phyloP scores from a whole-genome alignment of 768 basidiomycete genomes.

The Sistotremastrum niveocremeum region DNA sequence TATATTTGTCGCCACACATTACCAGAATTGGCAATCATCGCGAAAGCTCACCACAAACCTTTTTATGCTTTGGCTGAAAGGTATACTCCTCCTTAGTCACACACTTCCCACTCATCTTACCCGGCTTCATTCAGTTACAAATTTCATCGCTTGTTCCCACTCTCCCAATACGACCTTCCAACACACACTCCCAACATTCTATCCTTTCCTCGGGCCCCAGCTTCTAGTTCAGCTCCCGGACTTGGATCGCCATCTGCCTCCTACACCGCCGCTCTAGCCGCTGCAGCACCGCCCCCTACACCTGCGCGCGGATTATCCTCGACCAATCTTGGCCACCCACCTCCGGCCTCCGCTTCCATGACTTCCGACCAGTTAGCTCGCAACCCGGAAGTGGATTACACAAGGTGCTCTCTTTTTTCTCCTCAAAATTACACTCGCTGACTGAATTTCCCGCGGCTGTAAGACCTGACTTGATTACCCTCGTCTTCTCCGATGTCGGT shows the following conservation, averaged over 20 bases:
- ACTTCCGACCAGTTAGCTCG: constrained; percentile 69
- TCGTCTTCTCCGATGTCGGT: constrained; percentile 91
- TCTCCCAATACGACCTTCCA: constrained; percentile 83
- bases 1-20: no score
- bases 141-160: constrained; percentile 89
- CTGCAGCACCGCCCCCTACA: background rate
- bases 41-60: constrained; percentile 87
- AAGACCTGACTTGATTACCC: constrained; percentile 84
- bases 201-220: constrained; percentile 39
- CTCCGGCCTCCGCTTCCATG: constrained; percentile 31
- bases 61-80: constrained; percentile 94
- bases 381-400: constrained; percentile 90
- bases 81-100: constrained; percentile 21
- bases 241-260: constrained; percentile 1
- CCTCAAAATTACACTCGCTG: constrained; percentile 1
- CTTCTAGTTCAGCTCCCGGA: constrained; percentile 6
- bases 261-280: constrained; percentile 2
- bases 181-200: constrained; percentile 66
- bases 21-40: constrained; percentile 78
- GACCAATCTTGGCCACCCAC: background rate
- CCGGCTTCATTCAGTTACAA: constrained; percentile 57
- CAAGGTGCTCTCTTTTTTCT: constrained; percentile 36
- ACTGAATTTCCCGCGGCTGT: constrained; percentile 9
- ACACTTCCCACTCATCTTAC: background rate
- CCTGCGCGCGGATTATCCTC: no score